Conservation (phyloP, 2,329 filamentous ascomycete species). For the Ustulina deusta region DNA sequence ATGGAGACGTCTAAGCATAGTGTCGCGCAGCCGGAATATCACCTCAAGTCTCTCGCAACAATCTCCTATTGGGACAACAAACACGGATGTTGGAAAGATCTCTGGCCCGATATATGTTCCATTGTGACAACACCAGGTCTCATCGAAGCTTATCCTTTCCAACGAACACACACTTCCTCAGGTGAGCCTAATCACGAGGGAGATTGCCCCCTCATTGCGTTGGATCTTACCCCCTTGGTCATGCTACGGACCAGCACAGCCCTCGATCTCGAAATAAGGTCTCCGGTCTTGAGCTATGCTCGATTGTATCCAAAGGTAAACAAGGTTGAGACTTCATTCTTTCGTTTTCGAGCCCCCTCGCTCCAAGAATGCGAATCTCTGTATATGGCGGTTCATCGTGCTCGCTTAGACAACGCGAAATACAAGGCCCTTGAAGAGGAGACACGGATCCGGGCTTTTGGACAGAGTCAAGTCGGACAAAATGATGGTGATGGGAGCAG, state of each 20-base stretch:
- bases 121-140: constrained; percentile 69
- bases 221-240: constrained; percentile 92
- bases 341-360: constrained; percentile 88
- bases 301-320: constrained; percentile 73
- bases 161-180: constrained; percentile 52
- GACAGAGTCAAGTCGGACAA: constrained; percentile 63
- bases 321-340: constrained; percentile 74
- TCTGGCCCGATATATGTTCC: constrained; percentile 64
- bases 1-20: constrained; percentile 66
- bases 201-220: constrained; percentile 67
- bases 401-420: constrained; percentile 91
- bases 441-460: constrained; percentile 79
- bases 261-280: constrained; percentile 93
- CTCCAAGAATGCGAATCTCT: constrained; percentile 82
- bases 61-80: constrained; percentile 73
- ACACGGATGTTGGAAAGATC: constrained; percentile 70
- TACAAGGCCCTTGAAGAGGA: constrained; percentile 78
- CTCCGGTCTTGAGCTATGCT: constrained; percentile 74
- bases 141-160: constrained; percentile 67
- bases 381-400: constrained; percentile 87
- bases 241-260: constrained; percentile 90
- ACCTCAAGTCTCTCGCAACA: constrained; percentile 62
- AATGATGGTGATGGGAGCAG: constrained; percentile 62
- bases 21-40: constrained; percentile 56
- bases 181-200: constrained; percentile 53